Evolutionary conservation across 352 stramenopile genomes (phyloP).

Genomic region (Peronospora belbahrii): DNA sequence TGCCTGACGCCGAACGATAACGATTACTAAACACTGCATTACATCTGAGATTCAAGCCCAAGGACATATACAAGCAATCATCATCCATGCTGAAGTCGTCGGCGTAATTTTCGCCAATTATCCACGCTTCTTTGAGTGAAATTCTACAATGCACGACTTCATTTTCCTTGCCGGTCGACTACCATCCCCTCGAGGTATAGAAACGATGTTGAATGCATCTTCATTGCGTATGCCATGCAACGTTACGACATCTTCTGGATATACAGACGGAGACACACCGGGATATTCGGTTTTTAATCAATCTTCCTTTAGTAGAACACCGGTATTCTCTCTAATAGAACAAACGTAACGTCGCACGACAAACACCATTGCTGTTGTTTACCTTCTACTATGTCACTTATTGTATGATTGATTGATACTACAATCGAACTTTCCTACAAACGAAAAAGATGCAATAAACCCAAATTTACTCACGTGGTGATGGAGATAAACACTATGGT

Average conservation of each 20-base stretch:
- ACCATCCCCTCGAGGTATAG: conserved; percentile 20
- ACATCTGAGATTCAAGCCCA: conserved; percentile 8
- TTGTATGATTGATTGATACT: conserved; percentile 19
- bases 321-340: conserved; percentile 17
- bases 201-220: conserved; percentile 56
- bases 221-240: conserved; percentile 46
- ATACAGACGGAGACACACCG: no score
- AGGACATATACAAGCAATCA: conserved; percentile 15
- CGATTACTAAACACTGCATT: no score
- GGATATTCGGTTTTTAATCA: conserved; percentile 12
- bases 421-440: conserved; percentile 19
- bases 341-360: background rate
- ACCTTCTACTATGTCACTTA: conserved; percentile 24
- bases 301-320: conserved; percentile 16
- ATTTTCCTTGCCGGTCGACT: no score
- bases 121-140: conserved; percentile 32
- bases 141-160: no score
- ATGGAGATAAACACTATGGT: conserved; percentile 18
- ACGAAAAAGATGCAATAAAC: conserved; percentile 22
- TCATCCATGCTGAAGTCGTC: conserved; percentile 5
- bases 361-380: no score
- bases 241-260: conserved; percentile 29
- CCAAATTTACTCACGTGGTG: conserved; percentile 7
- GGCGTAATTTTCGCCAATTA: conserved; percentile 7
- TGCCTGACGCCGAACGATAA: no score